These are phyloP conservation scores for Apiospora arundinis DNA, from an alignment of 2,329 filamentous ascomycete genomes.

Conservation along the genomic window DNA sequence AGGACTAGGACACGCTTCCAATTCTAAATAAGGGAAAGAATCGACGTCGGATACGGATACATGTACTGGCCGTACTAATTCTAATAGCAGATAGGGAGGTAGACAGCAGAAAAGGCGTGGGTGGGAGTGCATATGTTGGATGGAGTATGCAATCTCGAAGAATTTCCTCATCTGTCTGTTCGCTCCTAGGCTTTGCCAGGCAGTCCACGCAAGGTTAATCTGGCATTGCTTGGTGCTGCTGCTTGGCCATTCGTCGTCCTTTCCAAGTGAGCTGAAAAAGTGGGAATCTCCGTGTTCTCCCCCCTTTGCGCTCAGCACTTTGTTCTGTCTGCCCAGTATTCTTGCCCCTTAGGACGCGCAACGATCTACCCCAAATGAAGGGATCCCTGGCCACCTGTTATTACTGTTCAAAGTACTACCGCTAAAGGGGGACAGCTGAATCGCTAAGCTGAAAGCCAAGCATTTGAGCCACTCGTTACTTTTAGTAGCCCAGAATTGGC, in stretches of 20 bases:
- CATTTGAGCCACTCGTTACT: too few relatives aligned
- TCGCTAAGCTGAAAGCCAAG: not conserved
- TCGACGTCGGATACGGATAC: not conserved
- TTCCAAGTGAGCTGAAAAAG: conserved; percentile 2
- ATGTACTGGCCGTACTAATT: not conserved
- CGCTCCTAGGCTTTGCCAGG: not conserved
- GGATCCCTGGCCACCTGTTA: conserved; percentile 14
- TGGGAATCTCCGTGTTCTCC: not conserved
- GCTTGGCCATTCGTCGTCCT: not conserved
- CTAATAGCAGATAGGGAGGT: not conserved
- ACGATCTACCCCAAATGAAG: not conserved
- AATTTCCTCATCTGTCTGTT: conserved; percentile 32
- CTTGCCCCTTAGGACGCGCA: not conserved
- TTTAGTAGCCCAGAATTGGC: not conserved
- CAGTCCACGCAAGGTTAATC: conserved; percentile 11
- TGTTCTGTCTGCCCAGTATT: not conserved
- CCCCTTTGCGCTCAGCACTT: not conserved
- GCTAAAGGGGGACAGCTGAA: not conserved
- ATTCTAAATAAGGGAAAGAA: conserved; percentile 18
- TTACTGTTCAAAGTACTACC: not conserved
- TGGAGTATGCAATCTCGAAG: conserved; percentile 31
- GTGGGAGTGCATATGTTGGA: conserved; percentile 11
- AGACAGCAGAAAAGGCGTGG: conserved; percentile 26
- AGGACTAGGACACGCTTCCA: conserved; percentile 14
- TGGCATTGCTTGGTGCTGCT: not conserved